Conservation (phyloP, 176 grass and related monocot species). For the Areca catechu region DNA sequence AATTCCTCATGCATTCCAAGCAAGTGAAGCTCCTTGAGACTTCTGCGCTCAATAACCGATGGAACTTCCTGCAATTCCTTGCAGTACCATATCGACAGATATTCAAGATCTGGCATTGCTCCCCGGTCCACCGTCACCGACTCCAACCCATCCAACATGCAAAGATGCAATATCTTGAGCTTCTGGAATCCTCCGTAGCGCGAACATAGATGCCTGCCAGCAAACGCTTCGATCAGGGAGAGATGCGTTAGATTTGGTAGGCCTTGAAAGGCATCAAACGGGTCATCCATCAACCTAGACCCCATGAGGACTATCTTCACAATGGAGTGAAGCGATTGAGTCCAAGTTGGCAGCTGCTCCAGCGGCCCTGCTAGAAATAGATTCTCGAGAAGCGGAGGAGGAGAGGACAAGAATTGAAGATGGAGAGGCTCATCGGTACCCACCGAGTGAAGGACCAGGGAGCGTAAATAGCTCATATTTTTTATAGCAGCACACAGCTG, state of each 20-base stretch:
- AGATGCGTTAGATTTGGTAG: conserved; percentile 24
- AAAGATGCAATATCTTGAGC: conserved; percentile 3
- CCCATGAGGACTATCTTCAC: conserved; percentile 12
- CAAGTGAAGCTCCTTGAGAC: conserved; percentile 29
- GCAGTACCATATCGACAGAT: conserved; percentile 10
- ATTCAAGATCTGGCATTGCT: conserved; percentile 22
- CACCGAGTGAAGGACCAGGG: conserved; percentile 5
- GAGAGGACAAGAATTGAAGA: conserved; percentile 6
- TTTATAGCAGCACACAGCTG: conserved; percentile 13
- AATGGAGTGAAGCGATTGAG: conserved; percentile 3
- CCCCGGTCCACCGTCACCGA: background rate
- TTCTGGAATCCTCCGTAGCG: conserved; percentile 13
- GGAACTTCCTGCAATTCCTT: conserved; percentile 15
- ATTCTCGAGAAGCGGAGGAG: conserved; percentile 9
- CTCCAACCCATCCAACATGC: too few species aligned
- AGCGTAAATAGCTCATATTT: conserved; percentile 15
- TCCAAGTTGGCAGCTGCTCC: conserved; percentile 16
- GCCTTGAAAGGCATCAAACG: conserved; percentile 10
- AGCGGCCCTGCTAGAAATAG: conserved; percentile 21
- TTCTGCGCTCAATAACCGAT: background rate
- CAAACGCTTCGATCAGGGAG: conserved; percentile 22
- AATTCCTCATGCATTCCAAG: conserved; percentile 25
- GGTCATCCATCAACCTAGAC: conserved; percentile 17
- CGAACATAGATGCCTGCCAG: background rate
- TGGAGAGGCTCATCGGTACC: conserved; percentile 12